Conservation (phyloP, 805 yeast genomes). For the Monosporozyma solicola region DNA sequence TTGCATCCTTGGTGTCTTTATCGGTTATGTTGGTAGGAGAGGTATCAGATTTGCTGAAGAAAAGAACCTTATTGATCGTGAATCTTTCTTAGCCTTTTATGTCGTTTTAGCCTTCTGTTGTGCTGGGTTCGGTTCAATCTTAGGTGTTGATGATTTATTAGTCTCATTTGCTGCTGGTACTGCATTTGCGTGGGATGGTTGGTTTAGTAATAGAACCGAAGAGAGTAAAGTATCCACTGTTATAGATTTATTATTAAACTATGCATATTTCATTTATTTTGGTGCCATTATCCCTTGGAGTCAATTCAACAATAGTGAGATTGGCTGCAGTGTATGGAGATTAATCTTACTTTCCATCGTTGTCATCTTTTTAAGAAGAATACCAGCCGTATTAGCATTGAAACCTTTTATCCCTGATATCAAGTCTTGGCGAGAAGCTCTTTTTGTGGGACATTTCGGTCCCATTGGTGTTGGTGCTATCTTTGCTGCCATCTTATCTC, state of each 20-base stretch:
- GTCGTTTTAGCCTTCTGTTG: slow-evolving; percentile 74
- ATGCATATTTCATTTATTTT: slow-evolving; percentile 80
- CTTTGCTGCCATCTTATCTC: slow-evolving; percentile 72
- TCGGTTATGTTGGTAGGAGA: slow-evolving; percentile 66
- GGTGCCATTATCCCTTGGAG: slow-evolving; percentile 91
- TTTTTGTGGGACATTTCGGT: slow-evolving; percentile 92
- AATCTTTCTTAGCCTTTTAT: slow-evolving; percentile 79
- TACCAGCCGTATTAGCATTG: slow-evolving; percentile 69
- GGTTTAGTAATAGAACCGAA: slow-evolving; percentile 74
- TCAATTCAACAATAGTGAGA: slow-evolving; percentile 48
- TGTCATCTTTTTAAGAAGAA: slow-evolving; percentile 63
- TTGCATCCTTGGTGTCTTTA: slow-evolving; percentile 56
- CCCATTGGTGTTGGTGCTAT: slow-evolving; percentile 95
- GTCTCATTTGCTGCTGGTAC: slow-evolving; percentile 91
- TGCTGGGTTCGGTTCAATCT: slow-evolving; percentile 80
- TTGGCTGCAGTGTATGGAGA: slow-evolving; percentile 75
- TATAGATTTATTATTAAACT: slow-evolving; percentile 74
- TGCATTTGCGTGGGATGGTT: slow-evolving; percentile 89
- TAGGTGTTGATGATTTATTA: slow-evolving; percentile 82
- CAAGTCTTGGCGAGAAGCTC: slow-evolving; percentile 86
- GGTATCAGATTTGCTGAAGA: slow-evolving; percentile 67
- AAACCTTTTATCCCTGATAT: slow-evolving; percentile 81
- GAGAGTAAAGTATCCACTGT: slow-evolving; percentile 84
- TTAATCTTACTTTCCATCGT: slow-evolving; percentile 66
- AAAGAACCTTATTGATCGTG: slow-evolving; percentile 68